These are phyloP conservation scores for Hanseniaspora nectarophila DNA, from an alignment of 805 yeast genomes.

Conservation along the genomic window DNA sequence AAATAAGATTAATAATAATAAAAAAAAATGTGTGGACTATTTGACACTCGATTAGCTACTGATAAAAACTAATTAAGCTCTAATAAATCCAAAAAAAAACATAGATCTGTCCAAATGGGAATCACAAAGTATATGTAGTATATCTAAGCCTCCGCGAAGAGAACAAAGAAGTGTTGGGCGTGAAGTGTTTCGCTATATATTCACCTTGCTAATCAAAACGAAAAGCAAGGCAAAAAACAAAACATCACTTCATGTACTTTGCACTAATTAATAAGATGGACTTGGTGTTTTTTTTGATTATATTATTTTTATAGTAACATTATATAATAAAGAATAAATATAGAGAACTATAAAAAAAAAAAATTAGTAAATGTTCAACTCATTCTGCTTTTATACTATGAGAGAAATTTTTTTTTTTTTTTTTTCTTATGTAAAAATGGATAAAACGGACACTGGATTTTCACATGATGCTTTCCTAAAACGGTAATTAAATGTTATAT, in stretches of 20 bases:
- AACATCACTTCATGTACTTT: conserved; percentile 3
- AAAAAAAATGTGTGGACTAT: conserved; percentile 15
- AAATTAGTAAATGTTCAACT: background rate
- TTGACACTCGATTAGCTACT: conserved; percentile 15
- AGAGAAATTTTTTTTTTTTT: background rate
- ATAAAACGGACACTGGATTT: background rate
- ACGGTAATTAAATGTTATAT: background rate
- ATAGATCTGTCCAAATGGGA: conserved; percentile 15
- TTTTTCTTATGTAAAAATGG: background rate
- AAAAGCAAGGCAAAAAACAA: background rate
- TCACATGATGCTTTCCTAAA: background rate
- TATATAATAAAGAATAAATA: background rate
- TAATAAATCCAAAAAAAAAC: conserved; percentile 13
- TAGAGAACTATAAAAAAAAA: background rate
- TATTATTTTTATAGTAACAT: background rate
- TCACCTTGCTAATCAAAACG: background rate
- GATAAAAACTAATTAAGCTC: conserved; percentile 14
- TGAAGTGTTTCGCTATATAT: background rate
- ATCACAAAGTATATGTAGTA: conserved; percentile 15
- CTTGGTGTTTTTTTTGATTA: background rate
- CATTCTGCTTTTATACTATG: background rate
- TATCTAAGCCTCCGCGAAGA: background rate
- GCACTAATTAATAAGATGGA: conserved; percentile 15
- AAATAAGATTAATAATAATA: background rate
- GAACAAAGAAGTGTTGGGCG: background rate